Conservation (phyloP, 805 yeast species). For the Candida qinlingensis region DNA sequence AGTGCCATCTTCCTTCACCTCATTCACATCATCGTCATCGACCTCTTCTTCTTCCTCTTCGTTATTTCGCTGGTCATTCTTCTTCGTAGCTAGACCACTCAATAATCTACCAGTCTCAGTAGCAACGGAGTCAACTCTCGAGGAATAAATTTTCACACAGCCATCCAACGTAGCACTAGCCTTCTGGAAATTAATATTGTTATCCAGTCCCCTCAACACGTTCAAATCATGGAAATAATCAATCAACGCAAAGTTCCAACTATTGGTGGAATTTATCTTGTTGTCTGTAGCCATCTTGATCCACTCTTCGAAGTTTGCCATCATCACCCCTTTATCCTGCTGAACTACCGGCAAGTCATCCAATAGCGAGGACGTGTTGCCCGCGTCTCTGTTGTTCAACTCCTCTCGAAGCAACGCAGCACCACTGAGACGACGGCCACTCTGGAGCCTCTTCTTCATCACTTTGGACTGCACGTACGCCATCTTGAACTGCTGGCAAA, state of each 20-base stretch:
- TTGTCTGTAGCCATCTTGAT: slow-evolving; percentile 27
- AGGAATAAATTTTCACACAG: slow-evolving; percentile 86
- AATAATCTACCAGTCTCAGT: slow-evolving; percentile 81
- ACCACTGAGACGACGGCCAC: slow-evolving; percentile 27
- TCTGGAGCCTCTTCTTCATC: slow-evolving; percentile 25
- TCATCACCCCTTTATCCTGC: slow-evolving; percentile 33
- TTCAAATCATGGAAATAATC: slow-evolving; percentile 86
- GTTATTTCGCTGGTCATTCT: slow-evolving; percentile 18
- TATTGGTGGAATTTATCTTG: slow-evolving; percentile 75
- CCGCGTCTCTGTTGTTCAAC: slow-evolving; percentile 15
- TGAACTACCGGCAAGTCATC: slow-evolving; percentile 21
- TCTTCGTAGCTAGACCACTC: slow-evolving; percentile 61
- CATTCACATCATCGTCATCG: slow-evolving; percentile 4
- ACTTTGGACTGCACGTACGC: slow-evolving; percentile 25
- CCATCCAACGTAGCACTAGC: slow-evolving; percentile 92
- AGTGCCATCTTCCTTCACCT: slow-evolving; percentile 1
- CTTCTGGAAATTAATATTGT: slow-evolving; percentile 77
- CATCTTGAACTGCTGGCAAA: slow-evolving; percentile 10
- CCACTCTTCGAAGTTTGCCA: slow-evolving; percentile 35
- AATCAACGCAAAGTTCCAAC: slow-evolving; percentile 87
- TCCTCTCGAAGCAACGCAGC: slow-evolving; percentile 29
- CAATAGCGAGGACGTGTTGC: slow-evolving; percentile 13
- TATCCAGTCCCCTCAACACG: slow-evolving; percentile 67
- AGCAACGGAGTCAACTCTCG: slow-evolving; percentile 90
- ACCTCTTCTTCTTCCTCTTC: slow-evolving; percentile 23